Base-by-base conservation (phyloP, 2,329 filamentous ascomycete species). In the Diaporthe sp. region DNA sequence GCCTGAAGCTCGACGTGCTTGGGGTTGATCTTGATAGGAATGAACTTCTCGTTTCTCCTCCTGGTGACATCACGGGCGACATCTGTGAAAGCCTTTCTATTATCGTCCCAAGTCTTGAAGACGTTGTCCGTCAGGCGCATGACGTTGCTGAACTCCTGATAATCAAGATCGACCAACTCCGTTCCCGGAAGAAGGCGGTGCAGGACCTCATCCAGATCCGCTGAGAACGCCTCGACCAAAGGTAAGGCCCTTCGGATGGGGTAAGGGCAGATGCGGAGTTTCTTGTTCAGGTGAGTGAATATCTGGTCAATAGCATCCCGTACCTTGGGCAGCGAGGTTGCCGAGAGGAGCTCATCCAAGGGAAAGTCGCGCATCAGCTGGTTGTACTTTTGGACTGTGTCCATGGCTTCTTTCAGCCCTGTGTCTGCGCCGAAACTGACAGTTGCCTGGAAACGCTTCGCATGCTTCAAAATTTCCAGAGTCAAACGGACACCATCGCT, bases 331-430 rank as follows among this genome's bases (percentile, higher is more conserved):
- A 99, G 86, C 0, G 96, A 96, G 0, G 96, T 97, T 1, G 97
- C 96, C 22, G 97, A 98, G 25, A 98, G 90, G 39, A 99, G 87
- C 83, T 99, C 97, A 82, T 98, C 96, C 47, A 99, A 88, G 0
- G 97, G 97, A 78, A 99, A 98, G 83, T 99, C 97, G 78, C 97
- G 94, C 95, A 99, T 98, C 34, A 99, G 90, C 86, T 98, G 95
- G 83, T 99, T 99, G 88, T 98, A 99, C 85, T 98, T 98, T 84
- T 98, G 95, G 63, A 99, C 97, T 83, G 94, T 94, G 77, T 99
- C 97, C 84, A 96, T 97, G 34, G 95, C 95, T 85, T 99, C 97
- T 84, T 98, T 98, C 83, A 99, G 85, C 3, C 97, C 96, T 49
- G 97, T 99, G 84, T 99, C 97, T 2, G 97, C 95, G 49, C 94